Base-by-base conservation (phyloP, 2,329 filamentous ascomycete genomes). In the Annulohypoxylon truncatum region DNA sequence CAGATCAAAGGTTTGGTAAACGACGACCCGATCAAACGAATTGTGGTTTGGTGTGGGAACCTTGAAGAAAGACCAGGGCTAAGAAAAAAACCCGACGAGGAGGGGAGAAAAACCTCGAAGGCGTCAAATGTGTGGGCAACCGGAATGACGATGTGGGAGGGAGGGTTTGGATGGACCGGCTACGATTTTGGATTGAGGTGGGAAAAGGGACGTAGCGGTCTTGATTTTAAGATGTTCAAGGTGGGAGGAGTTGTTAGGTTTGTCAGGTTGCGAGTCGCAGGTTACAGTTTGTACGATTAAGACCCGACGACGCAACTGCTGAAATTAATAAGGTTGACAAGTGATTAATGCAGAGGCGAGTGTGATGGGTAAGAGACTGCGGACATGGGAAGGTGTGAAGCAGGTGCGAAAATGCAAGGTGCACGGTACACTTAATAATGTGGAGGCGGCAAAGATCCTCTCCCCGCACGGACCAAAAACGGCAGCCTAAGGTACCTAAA, bases 21-120 rank as follows among this genome's bases (percentile, higher is more conserved):
- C 54, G 13, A 51, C 54, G 61, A 64, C 40, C 42, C 61, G 31
- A 58, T 93, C 54, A 29, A 22, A 54, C 42, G 50, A 50, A 46
- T 50, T 40, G 35, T 28, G 31, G n/a, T 40, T 40, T 55, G 29
- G 44, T 26, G 12, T n/a, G 38, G 38, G 52, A 38, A 40, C 24
- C 24, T 42, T 9, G 28, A 50, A 42, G 24, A 22, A 51, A 31
- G 42, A 31, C 29, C 15, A 38, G 48, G 35, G 53, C n/a, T 24
- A 31, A 12, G 52, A 50, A 54, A 38, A 62, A 55, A 61, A 52
- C 54, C 62, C 54, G 44, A 57, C 51, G 66, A 63, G 50, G 55
- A 61, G 50, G 58, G 61, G 57, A 48, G 24, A 54, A 54, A 55
- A 57, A 56, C 24, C 40, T 64, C 33, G 57, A 31, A 54, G 55